Base-by-base conservation (phyloP, 345 rosid species). In the Kernera saxatilis region DNA sequence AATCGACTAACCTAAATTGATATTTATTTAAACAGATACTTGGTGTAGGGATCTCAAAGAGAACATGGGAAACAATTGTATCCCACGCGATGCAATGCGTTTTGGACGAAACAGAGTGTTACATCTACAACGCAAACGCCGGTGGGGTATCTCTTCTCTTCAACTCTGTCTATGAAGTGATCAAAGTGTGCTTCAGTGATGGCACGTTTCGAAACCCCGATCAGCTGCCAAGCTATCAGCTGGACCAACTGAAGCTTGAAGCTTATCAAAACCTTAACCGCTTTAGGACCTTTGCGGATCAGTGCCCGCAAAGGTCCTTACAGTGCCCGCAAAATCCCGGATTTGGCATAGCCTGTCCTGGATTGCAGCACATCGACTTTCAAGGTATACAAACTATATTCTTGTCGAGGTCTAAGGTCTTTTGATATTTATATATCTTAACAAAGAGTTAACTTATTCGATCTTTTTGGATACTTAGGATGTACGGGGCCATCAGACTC, bases 41-140 rank as follows among this genome's bases (percentile, higher is more conserved):
- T 46, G 73, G 80, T 58, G 39, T 19, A 18, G 78, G 78, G 26
- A 72, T 78, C 61, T 65, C 96, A 12, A 82, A 64, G 63, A 83
- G 13, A 72, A 79, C 3, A 7, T 91, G 93, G 95, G 80, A 86
- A 0, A 56, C 71, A 26, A 88, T 91, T 54, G 70, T 86, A 51
- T 75, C 64, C 2, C 99, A 94, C 32, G 97, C 96, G 3, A 62
- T 37, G 11, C 4, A 53, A 2, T 94, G 99, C 76, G 85, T 75
- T 58, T 12, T 80, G 21, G 85, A 89, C 8, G 87, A 79, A 61
- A 71, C 73, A 33, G 82, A 80, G 69, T 46, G 76, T 19, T 84
- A 79, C 53, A 10, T 59, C 36, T 89, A 85, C 78, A 12, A 51
- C 36, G 73, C 67, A 59, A 51, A 29, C 33, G 70, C 56, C 11